phyloP scores from a whole-genome alignment of 495 filamentous ascomycete species.

The Oleoguttula mirabilis region DNA sequence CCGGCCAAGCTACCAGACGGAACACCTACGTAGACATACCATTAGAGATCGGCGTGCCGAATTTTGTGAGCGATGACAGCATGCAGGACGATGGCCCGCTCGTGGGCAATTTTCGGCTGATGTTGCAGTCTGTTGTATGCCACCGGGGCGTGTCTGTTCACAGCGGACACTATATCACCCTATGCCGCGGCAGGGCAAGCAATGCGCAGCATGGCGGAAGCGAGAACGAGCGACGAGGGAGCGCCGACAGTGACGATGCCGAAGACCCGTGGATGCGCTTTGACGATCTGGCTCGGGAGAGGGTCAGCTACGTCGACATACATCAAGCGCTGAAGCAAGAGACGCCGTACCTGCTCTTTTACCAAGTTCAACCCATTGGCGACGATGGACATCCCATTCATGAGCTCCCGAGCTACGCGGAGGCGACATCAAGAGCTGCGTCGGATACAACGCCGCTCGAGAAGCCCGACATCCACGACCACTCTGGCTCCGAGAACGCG shows the following conservation, averaged over 20 bases:
- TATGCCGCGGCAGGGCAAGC: slow-evolving; percentile 54
- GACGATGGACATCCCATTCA: slow-evolving; percentile 38
- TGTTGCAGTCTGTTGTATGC: slow-evolving; percentile 78
- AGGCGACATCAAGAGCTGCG: slow-evolving; percentile 28
- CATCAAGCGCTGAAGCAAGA: slow-evolving; percentile 65
- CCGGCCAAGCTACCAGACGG: slow-evolving; percentile 54
- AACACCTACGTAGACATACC: slow-evolving; percentile 85
- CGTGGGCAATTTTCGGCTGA: slow-evolving; percentile 76
- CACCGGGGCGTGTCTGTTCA: slow-evolving; percentile 82
- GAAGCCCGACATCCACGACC: slow-evolving; percentile 4
- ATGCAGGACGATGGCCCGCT: slow-evolving; percentile 50
- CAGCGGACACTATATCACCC: slow-evolving; percentile 81
- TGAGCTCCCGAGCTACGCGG: slow-evolving; percentile 39
- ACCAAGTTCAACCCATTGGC: slow-evolving; percentile 79
- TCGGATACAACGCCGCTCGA: slow-evolving; percentile 9
- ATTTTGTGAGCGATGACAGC: slow-evolving; percentile 77
- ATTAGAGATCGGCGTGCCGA: slow-evolving; percentile 71
- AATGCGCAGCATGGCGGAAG: slow-evolving; percentile 31
- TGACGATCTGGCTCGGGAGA: slow-evolving; percentile 65
- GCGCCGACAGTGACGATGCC: slow-evolving; percentile 28
- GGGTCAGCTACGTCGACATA: slow-evolving; percentile 66
- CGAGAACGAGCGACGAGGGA: slow-evolving; percentile 11
- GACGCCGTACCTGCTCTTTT: slow-evolving; percentile 88
- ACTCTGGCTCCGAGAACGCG: slow-evolving; percentile 2
- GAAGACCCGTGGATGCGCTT: slow-evolving; percentile 75